phyloP scores from a whole-genome alignment of 1,139 yeast genomes.

The Ogataea hybrid region DNA sequence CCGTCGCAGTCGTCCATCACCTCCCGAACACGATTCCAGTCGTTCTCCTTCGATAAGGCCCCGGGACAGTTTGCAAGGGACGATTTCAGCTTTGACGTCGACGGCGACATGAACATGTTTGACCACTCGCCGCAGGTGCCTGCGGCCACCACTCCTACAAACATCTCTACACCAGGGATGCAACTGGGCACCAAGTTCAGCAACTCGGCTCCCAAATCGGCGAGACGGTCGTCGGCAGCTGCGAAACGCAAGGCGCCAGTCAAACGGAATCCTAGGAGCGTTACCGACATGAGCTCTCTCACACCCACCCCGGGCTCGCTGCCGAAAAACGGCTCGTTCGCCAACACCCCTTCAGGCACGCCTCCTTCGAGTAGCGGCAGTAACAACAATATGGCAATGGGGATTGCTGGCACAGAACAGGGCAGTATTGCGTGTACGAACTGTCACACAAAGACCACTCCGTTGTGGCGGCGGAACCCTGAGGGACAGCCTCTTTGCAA shows the following conservation, averaged over 20 bases:
- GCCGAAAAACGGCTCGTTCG: slow-evolving; percentile 9
- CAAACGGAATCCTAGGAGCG: slow-evolving; percentile 14
- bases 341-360: slow-evolving; percentile 11
- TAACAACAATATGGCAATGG: slow-evolving; percentile 1
- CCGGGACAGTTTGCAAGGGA: slow-evolving; percentile 6
- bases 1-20: slow-evolving; percentile 21
- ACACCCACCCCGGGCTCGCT: slow-evolving; percentile 15
- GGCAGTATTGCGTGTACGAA: slow-evolving; percentile 58
- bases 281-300: slow-evolving; percentile 10
- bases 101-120: slow-evolving; percentile 29
- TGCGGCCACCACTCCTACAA: slow-evolving; percentile 6
- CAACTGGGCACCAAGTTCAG: slow-evolving; percentile 6
- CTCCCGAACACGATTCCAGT: slow-evolving; percentile 14
- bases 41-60: slow-evolving; percentile 16
- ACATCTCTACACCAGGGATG: slow-evolving; percentile 2
- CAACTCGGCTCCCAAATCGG: slow-evolving; percentile 10
- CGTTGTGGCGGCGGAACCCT: slow-evolving; percentile 92
- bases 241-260: slow-evolving; percentile 16
- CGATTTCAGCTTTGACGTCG: slow-evolving; percentile 25
- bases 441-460: slow-evolving; percentile 91
- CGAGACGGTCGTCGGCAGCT: slow-evolving; percentile 15
- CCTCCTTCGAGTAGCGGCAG: slow-evolving; percentile 7
- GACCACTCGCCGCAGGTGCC: slow-evolving; percentile 16
- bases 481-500: slow-evolving; percentile 92
- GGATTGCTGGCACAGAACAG: slow-evolving; percentile 13